A percentile compares a stretch with the other conserved stretches of the same genome.
Conservation (phyloP, 1,284 basidiomycete species). For the Paramarasmius palmivorus region DNA sequence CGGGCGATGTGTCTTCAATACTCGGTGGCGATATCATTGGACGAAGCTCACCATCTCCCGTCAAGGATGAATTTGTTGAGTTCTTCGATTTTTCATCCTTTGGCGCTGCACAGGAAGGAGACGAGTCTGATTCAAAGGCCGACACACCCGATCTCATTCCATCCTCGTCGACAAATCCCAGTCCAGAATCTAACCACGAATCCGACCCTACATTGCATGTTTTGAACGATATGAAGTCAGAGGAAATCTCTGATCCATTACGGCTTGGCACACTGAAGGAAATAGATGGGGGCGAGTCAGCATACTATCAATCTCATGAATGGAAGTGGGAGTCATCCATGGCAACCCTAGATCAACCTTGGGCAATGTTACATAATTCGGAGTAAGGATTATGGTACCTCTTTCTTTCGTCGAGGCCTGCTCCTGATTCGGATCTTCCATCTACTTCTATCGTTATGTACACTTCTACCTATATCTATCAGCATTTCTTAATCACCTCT, state of each 20-base stretch:
- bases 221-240: conserved; percentile 42
- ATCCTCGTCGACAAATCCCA: conserved; percentile 72
- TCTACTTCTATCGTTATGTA: conserved; percentile 20
- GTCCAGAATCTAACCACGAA: conserved; percentile 74
- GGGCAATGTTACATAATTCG: conserved; percentile 61
- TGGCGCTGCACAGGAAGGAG: conserved; percentile 49
- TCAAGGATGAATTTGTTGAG: conserved; percentile 50
- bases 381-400: conserved; percentile 22
- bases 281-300: conserved; percentile 73
- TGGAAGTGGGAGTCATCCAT: conserved; percentile 77
- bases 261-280: conserved; percentile 64
- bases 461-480: conserved; percentile 23
- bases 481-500: conserved; percentile 14
- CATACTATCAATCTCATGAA: conserved; percentile 60
- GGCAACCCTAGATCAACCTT: conserved; percentile 63
- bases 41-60: conserved; percentile 32
- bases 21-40: conserved; percentile 25
- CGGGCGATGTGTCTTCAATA: conserved; percentile 31
- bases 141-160: conserved; percentile 69
- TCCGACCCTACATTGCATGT: conserved; percentile 43
- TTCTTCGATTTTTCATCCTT: conserved; percentile 72
- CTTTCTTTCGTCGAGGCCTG: conserved; percentile 18
- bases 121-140: conserved; percentile 62
- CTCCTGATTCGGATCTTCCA: conserved; percentile 19
- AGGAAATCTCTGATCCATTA: conserved; percentile 54